Evolutionary conservation across 169 alveolate genomes (phyloP).

Genomic region (Cryptosporidium bovis): DNA sequence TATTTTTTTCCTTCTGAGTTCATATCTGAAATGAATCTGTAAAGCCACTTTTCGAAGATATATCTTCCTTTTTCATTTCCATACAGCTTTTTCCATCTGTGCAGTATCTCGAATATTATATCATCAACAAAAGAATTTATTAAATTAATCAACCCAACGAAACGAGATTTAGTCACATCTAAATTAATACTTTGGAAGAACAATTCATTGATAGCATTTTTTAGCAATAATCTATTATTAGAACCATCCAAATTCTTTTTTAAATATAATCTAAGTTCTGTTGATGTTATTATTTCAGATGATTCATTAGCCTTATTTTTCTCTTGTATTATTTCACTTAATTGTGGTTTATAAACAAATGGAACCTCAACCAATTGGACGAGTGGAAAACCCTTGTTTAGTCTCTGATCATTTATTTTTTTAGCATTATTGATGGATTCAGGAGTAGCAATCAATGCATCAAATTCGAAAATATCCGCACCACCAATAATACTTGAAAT

Average conservation of each 20-base stretch:
- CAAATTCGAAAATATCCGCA: slow-evolving; percentile 72
- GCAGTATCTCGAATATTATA: slow-evolving; percentile 26
- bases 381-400: slow-evolving; percentile 20
- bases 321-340: neutral
- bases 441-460: slow-evolving; percentile 73
- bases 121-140: slow-evolving; percentile 58
- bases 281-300: slow-evolving; percentile 38
- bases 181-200: neutral
- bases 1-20: neutral
- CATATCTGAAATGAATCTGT: neutral
- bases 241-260: slow-evolving; percentile 30
- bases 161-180: neutral
- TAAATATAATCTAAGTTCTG: slow-evolving; percentile 26
- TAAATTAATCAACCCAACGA: slow-evolving; percentile 5
- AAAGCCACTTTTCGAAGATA: slow-evolving; percentile 49
- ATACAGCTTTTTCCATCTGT: slow-evolving; percentile 26
- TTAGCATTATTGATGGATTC: slow-evolving; percentile 54
- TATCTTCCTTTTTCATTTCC: slow-evolving; percentile 29
- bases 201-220: neutral
- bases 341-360: slow-evolving; percentile 70
- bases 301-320: neutral
- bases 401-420: slow-evolving; percentile 49
- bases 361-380: slow-evolving; percentile 70
- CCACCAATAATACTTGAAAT: slow-evolving; percentile 68
- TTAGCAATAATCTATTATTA: neutral